Evolutionary conservation across 2,329 filamentous ascomycete species (phyloP).

Genomic region (Drechmeria coniospora): DNA sequence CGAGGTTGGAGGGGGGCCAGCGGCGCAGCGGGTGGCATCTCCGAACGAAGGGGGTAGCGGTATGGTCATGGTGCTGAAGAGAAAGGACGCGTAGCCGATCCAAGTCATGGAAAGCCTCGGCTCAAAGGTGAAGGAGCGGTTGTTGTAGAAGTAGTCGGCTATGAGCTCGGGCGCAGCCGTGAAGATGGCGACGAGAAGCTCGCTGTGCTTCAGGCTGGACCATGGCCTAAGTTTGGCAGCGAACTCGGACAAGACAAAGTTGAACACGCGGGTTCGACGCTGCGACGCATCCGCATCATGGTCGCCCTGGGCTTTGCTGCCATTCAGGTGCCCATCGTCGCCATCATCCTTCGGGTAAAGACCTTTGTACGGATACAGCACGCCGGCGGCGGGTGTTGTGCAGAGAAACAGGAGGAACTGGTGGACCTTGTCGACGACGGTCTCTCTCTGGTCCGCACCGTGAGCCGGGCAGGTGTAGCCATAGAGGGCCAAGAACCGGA

Average conservation of each 20-base stretch:
- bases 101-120: conserved; percentile 86
- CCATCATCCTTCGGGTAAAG: conserved; percentile 67
- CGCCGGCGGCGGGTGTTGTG: conserved; percentile 55
- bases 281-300: conserved; percentile 46
- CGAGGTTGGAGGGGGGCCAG: conserved; percentile 62
- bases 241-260: conserved; percentile 65
- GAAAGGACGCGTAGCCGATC: conserved; percentile 82
- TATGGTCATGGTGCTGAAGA: conserved; percentile 67
- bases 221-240: conserved; percentile 69
- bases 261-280: conserved; percentile 60
- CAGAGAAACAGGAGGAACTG: conserved; percentile 62
- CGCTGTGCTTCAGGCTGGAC: conserved; percentile 63
- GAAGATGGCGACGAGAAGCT: conserved; percentile 71
- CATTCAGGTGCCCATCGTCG: no score
- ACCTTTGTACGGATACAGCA: conserved; percentile 63
- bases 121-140: conserved; percentile 70
- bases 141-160: conserved; percentile 72
- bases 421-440: conserved; percentile 56
- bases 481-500: conserved; percentile 59
- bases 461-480: conserved; percentile 34
- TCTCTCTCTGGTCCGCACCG: conserved; percentile 23
- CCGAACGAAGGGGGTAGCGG: conserved; percentile 61
- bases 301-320: conserved; percentile 13
- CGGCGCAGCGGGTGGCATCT: conserved; percentile 40
- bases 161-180: conserved; percentile 69